Conservation (phyloP, 2,329 filamentous ascomycete species). For the Arthrobotrys pseudoclavata region DNA sequence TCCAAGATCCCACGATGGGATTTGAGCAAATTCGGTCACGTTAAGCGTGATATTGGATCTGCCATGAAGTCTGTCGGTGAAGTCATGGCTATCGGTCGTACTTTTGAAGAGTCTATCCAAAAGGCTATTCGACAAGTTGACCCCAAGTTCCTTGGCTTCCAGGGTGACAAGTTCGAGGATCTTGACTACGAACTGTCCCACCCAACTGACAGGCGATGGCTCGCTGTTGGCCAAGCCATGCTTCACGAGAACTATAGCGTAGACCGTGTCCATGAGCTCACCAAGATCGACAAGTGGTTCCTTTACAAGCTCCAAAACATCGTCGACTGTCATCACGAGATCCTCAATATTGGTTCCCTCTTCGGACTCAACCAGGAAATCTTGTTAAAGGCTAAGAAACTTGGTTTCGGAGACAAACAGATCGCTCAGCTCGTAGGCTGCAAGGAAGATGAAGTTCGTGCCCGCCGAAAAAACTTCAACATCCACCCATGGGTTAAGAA, state of each 20-base stretch:
- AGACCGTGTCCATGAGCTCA: conserved; percentile 90
- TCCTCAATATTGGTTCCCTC: conserved; percentile 85
- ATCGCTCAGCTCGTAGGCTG: conserved; percentile 87
- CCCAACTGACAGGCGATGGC: conserved; percentile 95
- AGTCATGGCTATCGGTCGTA: conserved; percentile 98
- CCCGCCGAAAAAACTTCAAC: conserved; percentile 84
- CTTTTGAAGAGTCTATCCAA: conserved; percentile 98
- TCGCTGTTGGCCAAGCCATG: conserved; percentile 98
- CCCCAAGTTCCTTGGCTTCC: conserved; percentile 89
- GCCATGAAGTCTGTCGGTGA: conserved; percentile 99
- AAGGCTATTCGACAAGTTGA: conserved; percentile 99
- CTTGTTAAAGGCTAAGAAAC: conserved; percentile 91
- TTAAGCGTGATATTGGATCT: conserved; percentile 96
- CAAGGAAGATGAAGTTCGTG: conserved; percentile 90
- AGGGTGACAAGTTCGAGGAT: conserved; percentile 93
- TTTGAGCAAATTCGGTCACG: conserved; percentile 98
- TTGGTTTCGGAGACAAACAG: conserved; percentile 97
- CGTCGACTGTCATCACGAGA: conserved; percentile 87
- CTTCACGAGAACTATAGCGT: conserved; percentile 95
- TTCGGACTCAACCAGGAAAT: conserved; percentile 89
- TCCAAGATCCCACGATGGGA: conserved; percentile 99
- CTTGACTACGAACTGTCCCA: conserved; percentile 90
- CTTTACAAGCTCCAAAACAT: conserved; percentile 98
- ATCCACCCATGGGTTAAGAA: conserved; percentile 97
- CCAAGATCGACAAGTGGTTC: conserved; percentile 99